These are phyloP conservation scores for Ophiostoma novo-ulmi DNA, from an alignment of 2,329 filamentous ascomycete species.

Conservation along the genomic window DNA sequence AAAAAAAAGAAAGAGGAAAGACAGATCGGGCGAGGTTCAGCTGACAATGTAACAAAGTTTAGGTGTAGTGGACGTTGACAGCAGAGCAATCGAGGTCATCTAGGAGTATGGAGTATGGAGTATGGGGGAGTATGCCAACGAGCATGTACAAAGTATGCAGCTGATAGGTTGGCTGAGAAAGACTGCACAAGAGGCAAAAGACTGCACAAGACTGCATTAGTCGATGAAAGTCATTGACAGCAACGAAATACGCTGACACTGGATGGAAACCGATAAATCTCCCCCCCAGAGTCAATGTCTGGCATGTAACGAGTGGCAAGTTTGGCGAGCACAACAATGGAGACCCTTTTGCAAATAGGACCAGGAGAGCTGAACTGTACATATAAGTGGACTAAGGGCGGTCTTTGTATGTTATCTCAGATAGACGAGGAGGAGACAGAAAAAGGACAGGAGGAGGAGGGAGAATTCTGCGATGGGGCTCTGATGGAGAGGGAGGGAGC, in stretches of 20 bases:
- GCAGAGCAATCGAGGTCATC: background rate
- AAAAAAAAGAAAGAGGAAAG: background rate
- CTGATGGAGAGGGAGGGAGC: background rate
- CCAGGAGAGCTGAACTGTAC: constrained; percentile 22
- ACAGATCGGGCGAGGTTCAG: background rate
- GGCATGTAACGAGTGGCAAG: constrained; percentile 14
- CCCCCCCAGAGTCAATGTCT: background rate
- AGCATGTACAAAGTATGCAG: background rate
- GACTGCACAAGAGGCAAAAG: no score
- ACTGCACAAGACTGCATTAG: no score
- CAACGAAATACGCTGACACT: background rate
- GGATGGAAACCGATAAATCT: background rate
- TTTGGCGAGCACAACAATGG: constrained; percentile 8
- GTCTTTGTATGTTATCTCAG: constrained; percentile 21
- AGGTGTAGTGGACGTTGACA: background rate
- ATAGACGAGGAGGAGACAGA: background rate
- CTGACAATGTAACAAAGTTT: background rate
- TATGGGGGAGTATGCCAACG: background rate
- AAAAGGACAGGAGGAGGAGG: background rate
- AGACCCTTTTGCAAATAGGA: constrained; percentile 4
- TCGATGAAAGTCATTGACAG: background rate
- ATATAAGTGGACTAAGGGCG: constrained; percentile 21
- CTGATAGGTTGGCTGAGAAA: background rate
- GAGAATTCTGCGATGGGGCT: background rate
- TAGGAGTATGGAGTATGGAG: background rate